Evolutionary conservation across 164 flowering plant species (phyloP).

Genomic region (Tetracentron sinense): DNA sequence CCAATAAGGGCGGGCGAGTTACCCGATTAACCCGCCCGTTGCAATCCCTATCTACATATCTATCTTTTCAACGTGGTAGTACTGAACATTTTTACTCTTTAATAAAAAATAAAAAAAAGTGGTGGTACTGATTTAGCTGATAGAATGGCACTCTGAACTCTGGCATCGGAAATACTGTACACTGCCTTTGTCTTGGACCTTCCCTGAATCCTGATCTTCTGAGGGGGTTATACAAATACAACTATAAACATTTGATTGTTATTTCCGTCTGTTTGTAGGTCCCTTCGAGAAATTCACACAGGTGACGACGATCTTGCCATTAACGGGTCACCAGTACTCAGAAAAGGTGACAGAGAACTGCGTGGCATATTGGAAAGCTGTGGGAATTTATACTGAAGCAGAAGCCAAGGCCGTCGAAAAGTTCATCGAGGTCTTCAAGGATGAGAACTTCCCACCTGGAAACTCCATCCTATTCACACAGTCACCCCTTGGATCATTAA

Average conservation of each 20-base stretch:
- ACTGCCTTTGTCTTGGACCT: too few relatives aligned
- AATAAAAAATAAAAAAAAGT: too few relatives aligned
- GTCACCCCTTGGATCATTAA: conserved; percentile 51
- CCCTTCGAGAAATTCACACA: conserved; percentile 70
- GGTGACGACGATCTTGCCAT: conserved; percentile 64
- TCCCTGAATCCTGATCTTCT: too few relatives aligned
- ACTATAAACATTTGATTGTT: neutral
- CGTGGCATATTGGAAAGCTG: conserved; percentile 55
- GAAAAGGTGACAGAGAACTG: conserved; percentile 85
- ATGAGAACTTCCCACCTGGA: conserved; percentile 65
- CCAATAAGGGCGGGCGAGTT: too few relatives aligned
- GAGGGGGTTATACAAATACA: too few relatives aligned
- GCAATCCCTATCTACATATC: too few relatives aligned
- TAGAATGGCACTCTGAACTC: too few relatives aligned
- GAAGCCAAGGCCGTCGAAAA: conserved; percentile 63
- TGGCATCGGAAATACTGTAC: too few relatives aligned
- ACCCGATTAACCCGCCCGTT: too few relatives aligned
- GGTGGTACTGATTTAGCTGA: too few relatives aligned
- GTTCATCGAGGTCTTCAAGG: conserved; percentile 61
- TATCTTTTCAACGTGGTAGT: too few relatives aligned
- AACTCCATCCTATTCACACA: conserved; percentile 70
- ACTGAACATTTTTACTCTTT: too few relatives aligned
- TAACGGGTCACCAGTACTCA: conserved; percentile 72
- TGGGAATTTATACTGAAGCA: conserved; percentile 59
- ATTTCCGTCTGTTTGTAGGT: conserved; percentile 36